Evolutionary conservation across 768 basidiomycete species (phyloP).

Genomic region (Leccinum fibrillosum): DNA sequence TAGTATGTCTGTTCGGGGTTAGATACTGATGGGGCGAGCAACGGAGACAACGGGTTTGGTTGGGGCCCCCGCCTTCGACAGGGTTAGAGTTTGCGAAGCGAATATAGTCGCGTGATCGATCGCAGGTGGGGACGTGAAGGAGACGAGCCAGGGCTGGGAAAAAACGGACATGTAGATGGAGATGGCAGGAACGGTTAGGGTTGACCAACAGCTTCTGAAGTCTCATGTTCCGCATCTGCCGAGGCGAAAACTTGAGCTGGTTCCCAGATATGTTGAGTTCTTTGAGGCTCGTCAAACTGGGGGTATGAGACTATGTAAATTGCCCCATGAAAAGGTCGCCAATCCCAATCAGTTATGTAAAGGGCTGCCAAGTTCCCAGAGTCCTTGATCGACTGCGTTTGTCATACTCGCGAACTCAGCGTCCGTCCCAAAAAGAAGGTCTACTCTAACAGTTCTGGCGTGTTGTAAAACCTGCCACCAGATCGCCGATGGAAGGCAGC

Average conservation of each 20-base stretch:
- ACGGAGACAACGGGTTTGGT: conserved; percentile 16
- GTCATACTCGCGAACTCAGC: no score
- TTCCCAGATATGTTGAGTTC: conserved; percentile 64
- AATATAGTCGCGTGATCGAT: conserved; percentile 8
- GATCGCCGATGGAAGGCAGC: no score
- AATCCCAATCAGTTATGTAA: no score
- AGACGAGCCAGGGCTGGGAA: not conserved
- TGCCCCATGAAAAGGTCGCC: no score
- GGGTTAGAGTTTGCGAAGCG: conserved; percentile 5
- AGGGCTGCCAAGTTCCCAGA: no score
- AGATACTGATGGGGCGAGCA: no score
- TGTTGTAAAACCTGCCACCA: no score
- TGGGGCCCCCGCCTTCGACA: not conserved
- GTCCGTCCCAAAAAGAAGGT: no score
- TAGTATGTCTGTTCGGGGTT: no score
- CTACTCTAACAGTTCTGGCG: no score
- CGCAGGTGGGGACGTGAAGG: not conserved
- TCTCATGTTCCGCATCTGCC: conserved; percentile 57
- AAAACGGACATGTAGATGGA: conserved; percentile 17
- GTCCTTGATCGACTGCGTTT: no score
- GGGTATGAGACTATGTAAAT: no score
- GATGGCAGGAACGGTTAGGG: conserved; percentile 58
- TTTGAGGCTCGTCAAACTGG: conserved; percentile 43
- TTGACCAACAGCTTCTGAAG: conserved; percentile 44
- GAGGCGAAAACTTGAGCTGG: conserved; percentile 54